Evolutionary conservation across 345 rosid genomes (phyloP).

Genomic region (Lepidium didymum): DNA sequence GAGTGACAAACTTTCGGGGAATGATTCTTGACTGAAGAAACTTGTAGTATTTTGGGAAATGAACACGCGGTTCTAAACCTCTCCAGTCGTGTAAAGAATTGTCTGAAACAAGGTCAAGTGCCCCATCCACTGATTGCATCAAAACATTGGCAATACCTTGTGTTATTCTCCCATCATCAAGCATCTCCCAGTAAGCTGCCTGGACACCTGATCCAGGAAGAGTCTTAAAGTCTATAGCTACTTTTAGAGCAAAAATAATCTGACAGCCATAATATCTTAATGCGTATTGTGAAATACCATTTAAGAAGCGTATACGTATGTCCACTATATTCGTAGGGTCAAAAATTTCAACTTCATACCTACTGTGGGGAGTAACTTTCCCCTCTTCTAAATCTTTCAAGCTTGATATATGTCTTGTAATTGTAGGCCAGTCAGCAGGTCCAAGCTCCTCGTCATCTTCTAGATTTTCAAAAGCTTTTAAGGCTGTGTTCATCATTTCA

Average conservation of each 20-base stretch:
- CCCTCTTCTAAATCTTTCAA: constrained; percentile 48
- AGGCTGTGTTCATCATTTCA: constrained; percentile 79
- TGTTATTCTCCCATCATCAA: constrained; percentile 82
- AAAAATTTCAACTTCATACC: constrained; percentile 36
- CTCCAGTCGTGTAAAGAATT: constrained; percentile 82
- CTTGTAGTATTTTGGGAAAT: constrained; percentile 64
- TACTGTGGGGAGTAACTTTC: constrained; percentile 37
- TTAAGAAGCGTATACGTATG: constrained; percentile 73
- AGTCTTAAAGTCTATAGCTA: not conserved
- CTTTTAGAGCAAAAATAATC: not conserved
- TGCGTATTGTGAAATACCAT: constrained; percentile 43
- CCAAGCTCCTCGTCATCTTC: constrained; percentile 98
- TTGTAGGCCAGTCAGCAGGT: constrained; percentile 82
- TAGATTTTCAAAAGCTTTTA: constrained; percentile 72
- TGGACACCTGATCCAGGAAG: constrained; percentile 59
- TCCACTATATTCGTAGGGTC: constrained; percentile 56
- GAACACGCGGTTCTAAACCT: constrained; percentile 54
- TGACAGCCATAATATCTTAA: not conserved
- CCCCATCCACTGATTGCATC: constrained; percentile 91
- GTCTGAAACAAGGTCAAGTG: constrained; percentile 52
- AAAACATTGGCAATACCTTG: constrained; percentile 56
- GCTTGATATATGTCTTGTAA: constrained; percentile 55
- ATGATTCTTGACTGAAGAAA: constrained; percentile 49
- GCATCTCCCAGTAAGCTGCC: constrained; percentile 94
- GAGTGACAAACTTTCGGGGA: constrained; percentile 57